These are phyloP conservation scores for Zasmidium angulare DNA, from an alignment of 2,329 filamentous ascomycete genomes.

Conservation along the genomic window DNA sequence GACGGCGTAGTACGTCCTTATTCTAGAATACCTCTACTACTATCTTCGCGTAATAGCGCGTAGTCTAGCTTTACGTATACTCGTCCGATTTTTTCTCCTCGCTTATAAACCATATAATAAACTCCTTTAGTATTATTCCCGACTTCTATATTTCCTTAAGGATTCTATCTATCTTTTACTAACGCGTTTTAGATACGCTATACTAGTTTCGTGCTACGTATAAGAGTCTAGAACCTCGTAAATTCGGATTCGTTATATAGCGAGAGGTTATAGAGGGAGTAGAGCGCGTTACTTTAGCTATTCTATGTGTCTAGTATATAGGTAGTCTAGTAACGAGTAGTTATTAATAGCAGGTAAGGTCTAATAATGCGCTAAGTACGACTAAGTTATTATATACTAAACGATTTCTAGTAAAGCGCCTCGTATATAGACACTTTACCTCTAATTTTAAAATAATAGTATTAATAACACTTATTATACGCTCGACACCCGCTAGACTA, in stretches of 20 bases:
- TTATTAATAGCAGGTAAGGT: too few relatives aligned
- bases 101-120: neutral
- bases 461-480: too few relatives aligned
- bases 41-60: neutral
- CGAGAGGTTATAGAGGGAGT: too few relatives aligned
- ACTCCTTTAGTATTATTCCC: neutral
- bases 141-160: neutral
- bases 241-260: neutral
- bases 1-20: neutral
- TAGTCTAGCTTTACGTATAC: neutral
- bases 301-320: too few relatives aligned
- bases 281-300: too few relatives aligned
- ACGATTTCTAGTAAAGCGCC: too few relatives aligned
- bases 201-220: neutral
- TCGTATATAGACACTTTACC: too few relatives aligned
- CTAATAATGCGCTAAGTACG: too few relatives aligned
- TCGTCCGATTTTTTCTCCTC: neutral
- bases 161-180: neutral
- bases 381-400: too few relatives aligned
- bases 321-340: too few relatives aligned
- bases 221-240: neutral
- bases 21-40: neutral
- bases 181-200: neutral
- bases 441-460: too few relatives aligned
- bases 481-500: too few relatives aligned